Conservation (phyloP, 352 stramenopile genomes). For the Globisporangium megalacanthum region DNA sequence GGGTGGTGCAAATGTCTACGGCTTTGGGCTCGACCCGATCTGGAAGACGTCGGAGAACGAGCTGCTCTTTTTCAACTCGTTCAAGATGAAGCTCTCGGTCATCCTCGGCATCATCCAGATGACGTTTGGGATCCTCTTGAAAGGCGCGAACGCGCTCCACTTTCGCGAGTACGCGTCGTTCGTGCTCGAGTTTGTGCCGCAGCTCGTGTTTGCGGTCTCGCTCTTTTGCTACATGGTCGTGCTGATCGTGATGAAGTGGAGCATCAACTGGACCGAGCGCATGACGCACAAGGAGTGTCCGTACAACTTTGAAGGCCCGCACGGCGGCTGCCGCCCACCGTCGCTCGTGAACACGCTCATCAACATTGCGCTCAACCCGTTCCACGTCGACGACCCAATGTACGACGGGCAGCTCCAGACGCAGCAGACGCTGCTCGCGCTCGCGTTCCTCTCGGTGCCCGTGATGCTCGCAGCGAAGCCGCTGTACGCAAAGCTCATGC, state of each 20-base stretch:
- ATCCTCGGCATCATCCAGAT: conserved; percentile 99
- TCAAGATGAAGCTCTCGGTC: conserved; percentile 99
- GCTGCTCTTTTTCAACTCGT: conserved; percentile 99
- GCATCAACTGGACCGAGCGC: conserved; percentile 96
- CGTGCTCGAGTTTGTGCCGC: conserved; percentile 97
- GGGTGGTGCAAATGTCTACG: conserved; percentile 89
- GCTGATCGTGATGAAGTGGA: conserved; percentile 99
- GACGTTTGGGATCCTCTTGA: conserved; percentile 96
- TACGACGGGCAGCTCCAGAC: conserved; percentile 91
- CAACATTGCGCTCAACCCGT: conserved; percentile 96
- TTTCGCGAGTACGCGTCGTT: conserved; percentile 95
- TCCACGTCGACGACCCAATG: conserved; percentile 93
- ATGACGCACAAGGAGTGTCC: conserved; percentile 91
- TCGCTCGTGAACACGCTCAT: conserved; percentile 99
- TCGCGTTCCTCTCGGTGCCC: conserved; percentile 94
- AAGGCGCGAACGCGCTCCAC: conserved; percentile 95
- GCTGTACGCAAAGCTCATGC: conserved; percentile 82
- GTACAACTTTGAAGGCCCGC: conserved; percentile 91
- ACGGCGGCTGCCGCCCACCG: conserved; percentile 94
- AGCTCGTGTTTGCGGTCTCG: conserved; percentile 93
- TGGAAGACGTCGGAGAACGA: conserved; percentile 98
- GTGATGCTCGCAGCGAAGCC: conserved; percentile 96
- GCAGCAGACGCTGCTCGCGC: conserved; percentile 88
- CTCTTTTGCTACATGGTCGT: conserved; percentile 99
- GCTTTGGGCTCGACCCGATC: conserved; percentile 96